phyloP scores from a whole-genome alignment of 2,329 filamentous ascomycete species.

The Oidium heveae region DNA sequence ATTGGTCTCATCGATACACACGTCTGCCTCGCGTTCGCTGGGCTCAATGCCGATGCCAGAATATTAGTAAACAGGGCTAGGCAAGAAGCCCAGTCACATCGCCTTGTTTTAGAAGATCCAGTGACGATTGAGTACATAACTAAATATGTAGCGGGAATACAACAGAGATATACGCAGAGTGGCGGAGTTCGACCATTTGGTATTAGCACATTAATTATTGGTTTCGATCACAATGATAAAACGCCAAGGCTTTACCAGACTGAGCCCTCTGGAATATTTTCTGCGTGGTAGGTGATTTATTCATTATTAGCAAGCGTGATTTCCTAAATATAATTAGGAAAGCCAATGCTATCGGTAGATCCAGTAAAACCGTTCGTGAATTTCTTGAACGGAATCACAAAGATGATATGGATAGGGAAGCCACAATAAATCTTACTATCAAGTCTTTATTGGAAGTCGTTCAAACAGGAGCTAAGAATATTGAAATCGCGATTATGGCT shows the following conservation, averaged over 20 bases:
- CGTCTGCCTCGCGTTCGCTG: slow-evolving; percentile 89
- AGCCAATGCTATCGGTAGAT: slow-evolving; percentile 93
- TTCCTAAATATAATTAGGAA: slow-evolving; percentile 36
- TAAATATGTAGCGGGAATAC: slow-evolving; percentile 91
- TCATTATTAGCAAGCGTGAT: neutral
- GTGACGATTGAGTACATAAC: slow-evolving; percentile 98
- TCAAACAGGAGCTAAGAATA: slow-evolving; percentile 97
- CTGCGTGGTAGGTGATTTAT: slow-evolving; percentile 46
- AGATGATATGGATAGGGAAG: slow-evolving; percentile 87
- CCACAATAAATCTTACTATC: slow-evolving; percentile 88
- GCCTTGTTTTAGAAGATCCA: slow-evolving; percentile 88
- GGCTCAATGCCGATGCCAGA: slow-evolving; percentile 88
- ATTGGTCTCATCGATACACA: slow-evolving; percentile 90
- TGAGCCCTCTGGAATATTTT: slow-evolving; percentile 98
- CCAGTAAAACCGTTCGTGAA: slow-evolving; percentile 95
- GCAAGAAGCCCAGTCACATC: slow-evolving; percentile 89
- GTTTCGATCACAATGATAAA: slow-evolving; percentile 86
- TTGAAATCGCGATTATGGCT: slow-evolving; percentile 96
- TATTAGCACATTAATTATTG: slow-evolving; percentile 91
- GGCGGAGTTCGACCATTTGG: slow-evolving; percentile 97
- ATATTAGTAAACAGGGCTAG: slow-evolving; percentile 97
- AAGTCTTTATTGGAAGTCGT: slow-evolving; percentile 96
- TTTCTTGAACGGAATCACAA: slow-evolving; percentile 98
- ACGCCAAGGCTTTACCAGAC: slow-evolving; percentile 88
- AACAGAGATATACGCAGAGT: slow-evolving; percentile 97